A percentile compares a stretch with the other conserved stretches of the same genome.
These are phyloP conservation scores for Herpetospermum pedunculosum DNA, from an alignment of 306 rosid genomes.

Conservation along the genomic window DNA sequence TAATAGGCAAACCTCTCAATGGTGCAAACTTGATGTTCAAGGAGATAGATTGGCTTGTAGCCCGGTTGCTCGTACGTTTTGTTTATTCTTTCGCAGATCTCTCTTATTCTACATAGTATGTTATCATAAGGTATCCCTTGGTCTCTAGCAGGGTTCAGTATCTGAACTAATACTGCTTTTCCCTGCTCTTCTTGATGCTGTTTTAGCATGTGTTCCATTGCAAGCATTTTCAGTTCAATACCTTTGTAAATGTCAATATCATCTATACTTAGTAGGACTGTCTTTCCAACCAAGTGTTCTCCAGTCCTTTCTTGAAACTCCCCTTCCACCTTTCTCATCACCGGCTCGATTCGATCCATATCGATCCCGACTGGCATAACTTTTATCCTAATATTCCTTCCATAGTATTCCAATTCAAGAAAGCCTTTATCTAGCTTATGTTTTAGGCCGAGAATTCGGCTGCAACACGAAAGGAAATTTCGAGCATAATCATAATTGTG, in stretches of 20 bases:
- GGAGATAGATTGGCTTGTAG: conserved; percentile 59
- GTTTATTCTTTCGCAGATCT: conserved; percentile 52
- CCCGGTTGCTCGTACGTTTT: conserved; percentile 35
- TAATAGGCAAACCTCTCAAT: conserved; percentile 76
- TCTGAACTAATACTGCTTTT: conserved; percentile 58
- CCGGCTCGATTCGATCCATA: background rate
- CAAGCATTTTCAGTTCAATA: conserved; percentile 63
- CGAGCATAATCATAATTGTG: conserved; percentile 90
- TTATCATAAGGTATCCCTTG: conserved; percentile 74
- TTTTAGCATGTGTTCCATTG: conserved; percentile 64
- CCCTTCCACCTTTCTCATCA: background rate
- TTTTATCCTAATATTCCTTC: background rate
- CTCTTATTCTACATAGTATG: conserved; percentile 50
- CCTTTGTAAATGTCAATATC: conserved; percentile 92
- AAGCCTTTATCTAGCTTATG: background rate
- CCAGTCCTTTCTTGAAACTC: background rate
- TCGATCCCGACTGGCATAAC: background rate
- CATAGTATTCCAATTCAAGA: background rate
- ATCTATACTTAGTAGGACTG: conserved; percentile 51
- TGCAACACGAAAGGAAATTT: conserved; percentile 80
- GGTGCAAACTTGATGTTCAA: conserved; percentile 62
- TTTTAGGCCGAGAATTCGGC: background rate
- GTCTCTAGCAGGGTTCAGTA: conserved; percentile 85
- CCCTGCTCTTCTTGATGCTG: conserved; percentile 50
- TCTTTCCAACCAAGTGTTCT: background rate